Conservation (phyloP, 768 basidiomycete species). For the Pleurotus salmoneostramineus region DNA sequence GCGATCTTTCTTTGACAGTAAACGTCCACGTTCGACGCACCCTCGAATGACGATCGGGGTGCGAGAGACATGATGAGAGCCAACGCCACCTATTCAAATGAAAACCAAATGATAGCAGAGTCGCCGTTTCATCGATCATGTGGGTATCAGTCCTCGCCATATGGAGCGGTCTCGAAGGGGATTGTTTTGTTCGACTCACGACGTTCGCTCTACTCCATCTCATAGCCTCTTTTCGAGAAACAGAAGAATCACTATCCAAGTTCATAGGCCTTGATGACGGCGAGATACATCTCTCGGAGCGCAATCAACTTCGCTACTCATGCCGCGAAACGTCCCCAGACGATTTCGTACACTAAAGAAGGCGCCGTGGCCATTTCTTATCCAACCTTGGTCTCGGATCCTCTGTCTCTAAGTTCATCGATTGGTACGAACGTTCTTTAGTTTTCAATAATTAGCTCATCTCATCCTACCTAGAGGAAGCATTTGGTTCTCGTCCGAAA, state of each 20-base stretch:
- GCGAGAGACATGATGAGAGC: too few species aligned
- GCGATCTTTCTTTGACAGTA: too few species aligned
- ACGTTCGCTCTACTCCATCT: too few species aligned
- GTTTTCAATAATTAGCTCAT: background rate
- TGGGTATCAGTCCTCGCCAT: too few species aligned
- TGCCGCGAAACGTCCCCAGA: constrained; percentile 11
- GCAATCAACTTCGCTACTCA: constrained; percentile 4
- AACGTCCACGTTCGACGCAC: too few species aligned
- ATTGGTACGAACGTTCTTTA: constrained; percentile 48
- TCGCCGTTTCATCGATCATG: too few species aligned
- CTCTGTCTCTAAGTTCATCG: constrained; percentile 47
- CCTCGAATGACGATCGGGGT: too few species aligned
- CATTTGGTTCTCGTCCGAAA: constrained; percentile 76
- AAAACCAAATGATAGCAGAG: too few species aligned
- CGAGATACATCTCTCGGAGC: constrained; percentile 7
- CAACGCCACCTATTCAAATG: too few species aligned
- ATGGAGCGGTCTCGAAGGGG: too few species aligned
- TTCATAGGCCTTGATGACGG: background rate
- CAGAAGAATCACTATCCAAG: background rate
- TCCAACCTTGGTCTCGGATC: constrained; percentile 46
- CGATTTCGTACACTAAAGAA: constrained; percentile 34
- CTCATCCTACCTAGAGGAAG: constrained; percentile 48
- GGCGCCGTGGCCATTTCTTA: constrained; percentile 65
- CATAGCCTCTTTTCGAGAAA: background rate
- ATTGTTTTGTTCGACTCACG: too few species aligned